phyloP scores from a whole-genome alignment of 139 green algal genomes.

The Prasinococcaceae sp. region DNA sequence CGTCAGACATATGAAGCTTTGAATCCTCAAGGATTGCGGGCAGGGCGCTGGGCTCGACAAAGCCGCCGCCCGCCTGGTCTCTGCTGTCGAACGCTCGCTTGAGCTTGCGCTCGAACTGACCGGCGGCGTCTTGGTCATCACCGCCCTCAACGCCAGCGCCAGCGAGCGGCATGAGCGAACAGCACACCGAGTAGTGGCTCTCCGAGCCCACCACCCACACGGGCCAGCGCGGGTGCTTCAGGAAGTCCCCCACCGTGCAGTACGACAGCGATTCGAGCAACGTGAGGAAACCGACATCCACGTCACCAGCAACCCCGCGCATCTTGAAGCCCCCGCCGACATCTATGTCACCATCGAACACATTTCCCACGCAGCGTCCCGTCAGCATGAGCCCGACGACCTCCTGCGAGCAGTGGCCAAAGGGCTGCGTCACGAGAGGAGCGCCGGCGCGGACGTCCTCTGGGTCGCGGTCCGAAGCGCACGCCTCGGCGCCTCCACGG shows the following conservation, averaged over 20 bases:
- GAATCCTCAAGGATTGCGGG: background rate
- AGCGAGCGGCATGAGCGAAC: background rate
- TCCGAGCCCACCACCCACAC: slow-evolving; percentile 30
- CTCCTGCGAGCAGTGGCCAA: slow-evolving; percentile 28
- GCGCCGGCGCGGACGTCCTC: too few species aligned
- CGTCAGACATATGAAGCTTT: background rate
- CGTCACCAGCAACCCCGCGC: slow-evolving; percentile 12
- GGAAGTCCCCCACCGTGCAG: slow-evolving; percentile 22
- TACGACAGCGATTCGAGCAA: slow-evolving; percentile 26
- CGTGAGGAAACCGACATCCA: slow-evolving; percentile 27
- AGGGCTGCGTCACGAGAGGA: slow-evolving; percentile 23
- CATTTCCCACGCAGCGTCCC: slow-evolving; percentile 24
- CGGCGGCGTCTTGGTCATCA: background rate
- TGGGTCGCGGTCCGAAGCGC: too few species aligned
- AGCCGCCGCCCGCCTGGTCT: background rate
- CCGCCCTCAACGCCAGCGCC: background rate
- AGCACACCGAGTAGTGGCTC: slow-evolving; percentile 7
- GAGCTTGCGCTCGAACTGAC: background rate
- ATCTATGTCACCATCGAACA: slow-evolving; percentile 29
- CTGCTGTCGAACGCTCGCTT: too few species aligned
- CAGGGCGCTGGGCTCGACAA: background rate
- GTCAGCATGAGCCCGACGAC: slow-evolving; percentile 29
- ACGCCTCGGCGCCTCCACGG: background rate
- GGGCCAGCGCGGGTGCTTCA: slow-evolving; percentile 24
- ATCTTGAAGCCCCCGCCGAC: slow-evolving; percentile 20